Evolutionary conservation across 139 green algal species (phyloP).

Genomic region (Penium margaritaceum): DNA sequence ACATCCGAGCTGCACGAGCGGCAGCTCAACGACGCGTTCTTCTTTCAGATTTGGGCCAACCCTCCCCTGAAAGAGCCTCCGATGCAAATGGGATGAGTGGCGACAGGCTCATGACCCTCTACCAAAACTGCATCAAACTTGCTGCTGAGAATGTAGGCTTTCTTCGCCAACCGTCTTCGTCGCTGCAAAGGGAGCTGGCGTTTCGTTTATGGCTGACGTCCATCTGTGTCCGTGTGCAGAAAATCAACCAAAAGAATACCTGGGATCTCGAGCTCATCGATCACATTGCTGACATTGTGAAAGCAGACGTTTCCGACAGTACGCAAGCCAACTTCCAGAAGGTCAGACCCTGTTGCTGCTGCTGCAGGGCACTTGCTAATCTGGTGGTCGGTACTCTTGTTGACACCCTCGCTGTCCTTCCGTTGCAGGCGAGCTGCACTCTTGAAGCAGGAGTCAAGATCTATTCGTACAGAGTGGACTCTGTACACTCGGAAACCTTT

Average conservation of each 20-base stretch:
- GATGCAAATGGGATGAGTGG: constrained; percentile 8
- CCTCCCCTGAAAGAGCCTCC: too few relatives aligned
- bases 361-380: background rate
- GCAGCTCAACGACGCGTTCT: constrained; percentile 17
- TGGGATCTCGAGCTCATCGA: constrained; percentile 77
- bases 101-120: constrained; percentile 49
- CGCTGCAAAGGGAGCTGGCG: background rate
- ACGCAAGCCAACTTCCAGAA: constrained; percentile 78
- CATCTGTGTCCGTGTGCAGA: too few relatives aligned
- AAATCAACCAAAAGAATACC: constrained; percentile 64
- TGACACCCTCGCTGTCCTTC: background rate
- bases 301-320: constrained; percentile 47
- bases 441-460: constrained; percentile 86
- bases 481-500: constrained; percentile 70
- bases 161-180: constrained; percentile 39
- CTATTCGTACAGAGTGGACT: constrained; percentile 78
- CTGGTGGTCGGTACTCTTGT: background rate
- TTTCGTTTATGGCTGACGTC: background rate
- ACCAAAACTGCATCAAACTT: constrained; percentile 73
- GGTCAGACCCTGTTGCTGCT: constrained; percentile 16
- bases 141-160: constrained; percentile 58
- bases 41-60: too few relatives aligned
- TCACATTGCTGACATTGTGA: constrained; percentile 70
- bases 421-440: constrained; percentile 60
- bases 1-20: background rate